phyloP scores from a whole-genome alignment of 1,284 basidiomycete genomes.

The Salmacisia buchloeana region DNA sequence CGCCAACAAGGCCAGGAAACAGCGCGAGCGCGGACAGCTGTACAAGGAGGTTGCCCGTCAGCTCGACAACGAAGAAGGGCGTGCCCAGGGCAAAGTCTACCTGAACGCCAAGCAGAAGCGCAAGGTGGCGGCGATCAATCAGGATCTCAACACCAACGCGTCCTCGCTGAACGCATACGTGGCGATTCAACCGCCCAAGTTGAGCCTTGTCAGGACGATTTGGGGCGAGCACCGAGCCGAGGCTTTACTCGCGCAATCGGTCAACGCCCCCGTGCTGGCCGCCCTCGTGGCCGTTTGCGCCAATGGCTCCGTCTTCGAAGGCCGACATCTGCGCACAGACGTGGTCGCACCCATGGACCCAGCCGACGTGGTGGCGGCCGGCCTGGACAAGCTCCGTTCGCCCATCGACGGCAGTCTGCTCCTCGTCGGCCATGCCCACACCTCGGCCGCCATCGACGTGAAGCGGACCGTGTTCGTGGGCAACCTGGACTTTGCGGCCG shows the following conservation, averaged over 20 bases:
- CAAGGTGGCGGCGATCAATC: constrained; percentile 87
- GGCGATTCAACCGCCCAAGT: constrained; percentile 22
- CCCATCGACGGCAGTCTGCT: background rate
- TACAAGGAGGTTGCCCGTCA: constrained; percentile 60
- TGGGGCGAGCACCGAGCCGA: too few relatives aligned
- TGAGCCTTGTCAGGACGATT: background rate
- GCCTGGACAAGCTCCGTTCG: constrained; percentile 32
- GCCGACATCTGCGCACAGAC: constrained; percentile 52
- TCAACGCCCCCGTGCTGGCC: constrained; percentile 59
- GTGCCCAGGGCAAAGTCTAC: constrained; percentile 53
- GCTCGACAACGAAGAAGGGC: constrained; percentile 47
- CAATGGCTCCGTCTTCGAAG: constrained; percentile 71
- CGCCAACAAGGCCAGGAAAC: constrained; percentile 46
- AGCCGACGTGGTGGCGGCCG: constrained; percentile 31
- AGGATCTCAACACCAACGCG: constrained; percentile 56
- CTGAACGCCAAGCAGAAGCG: constrained; percentile 82
- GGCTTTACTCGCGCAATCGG: background rate
- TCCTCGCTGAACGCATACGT: constrained; percentile 45
- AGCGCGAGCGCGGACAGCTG: constrained; percentile 57
- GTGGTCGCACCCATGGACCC: constrained; percentile 34
- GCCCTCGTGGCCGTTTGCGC: constrained; percentile 60
- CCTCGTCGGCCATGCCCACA: background rate
- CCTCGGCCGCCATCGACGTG: constrained; percentile 27
- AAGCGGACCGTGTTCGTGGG: constrained; percentile 84
- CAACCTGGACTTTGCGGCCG: constrained; percentile 82